A percentile compares a stretch with the other conserved stretches of the same genome.
Evolutionary conservation across 352 stramenopile species (phyloP).

Genomic region (Phytophthora hybrid): DNA sequence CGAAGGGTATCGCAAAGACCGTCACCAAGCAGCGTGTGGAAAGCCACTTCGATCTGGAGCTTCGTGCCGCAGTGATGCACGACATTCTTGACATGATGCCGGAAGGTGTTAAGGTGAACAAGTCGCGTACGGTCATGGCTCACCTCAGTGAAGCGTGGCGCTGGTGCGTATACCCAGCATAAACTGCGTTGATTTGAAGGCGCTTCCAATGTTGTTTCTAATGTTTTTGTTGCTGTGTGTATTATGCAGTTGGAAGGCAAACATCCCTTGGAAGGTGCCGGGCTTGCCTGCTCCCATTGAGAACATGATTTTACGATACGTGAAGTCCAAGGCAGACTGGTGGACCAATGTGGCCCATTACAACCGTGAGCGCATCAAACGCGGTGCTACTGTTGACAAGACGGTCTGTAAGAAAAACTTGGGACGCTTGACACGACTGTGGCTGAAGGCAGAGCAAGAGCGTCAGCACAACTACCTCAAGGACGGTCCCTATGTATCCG

Average conservation of each 20-base stretch:
- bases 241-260: constrained; percentile 94
- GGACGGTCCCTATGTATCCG: constrained; percentile 98
- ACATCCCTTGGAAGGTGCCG: constrained; percentile 99
- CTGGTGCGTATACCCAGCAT: constrained; percentile 54
- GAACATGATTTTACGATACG: constrained; percentile 99
- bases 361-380: constrained; percentile 99
- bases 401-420: constrained; percentile 99
- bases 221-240: constrained; percentile 19
- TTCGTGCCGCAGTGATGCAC: constrained; percentile 99
- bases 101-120: constrained; percentile 99
- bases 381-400: constrained; percentile 99
- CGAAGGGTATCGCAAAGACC: constrained; percentile 98
- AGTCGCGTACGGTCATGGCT: constrained; percentile 98
- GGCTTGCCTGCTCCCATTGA: constrained; percentile 99
- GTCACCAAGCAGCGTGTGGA: constrained; percentile 99
- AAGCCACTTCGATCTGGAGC: constrained; percentile 99
- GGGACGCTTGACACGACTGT: constrained; percentile 97
- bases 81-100: constrained; percentile 99
- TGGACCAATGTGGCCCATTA: constrained; percentile 99
- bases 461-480: constrained; percentile 99
- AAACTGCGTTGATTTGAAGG: background rate
- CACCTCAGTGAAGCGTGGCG: constrained; percentile 99
- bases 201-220: constrained; percentile 12
- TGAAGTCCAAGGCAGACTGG: constrained; percentile 99
- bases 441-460: constrained; percentile 99